Conservation (phyloP, 2,329 filamentous ascomycete genomes). For the Fusarium aywerte region DNA sequence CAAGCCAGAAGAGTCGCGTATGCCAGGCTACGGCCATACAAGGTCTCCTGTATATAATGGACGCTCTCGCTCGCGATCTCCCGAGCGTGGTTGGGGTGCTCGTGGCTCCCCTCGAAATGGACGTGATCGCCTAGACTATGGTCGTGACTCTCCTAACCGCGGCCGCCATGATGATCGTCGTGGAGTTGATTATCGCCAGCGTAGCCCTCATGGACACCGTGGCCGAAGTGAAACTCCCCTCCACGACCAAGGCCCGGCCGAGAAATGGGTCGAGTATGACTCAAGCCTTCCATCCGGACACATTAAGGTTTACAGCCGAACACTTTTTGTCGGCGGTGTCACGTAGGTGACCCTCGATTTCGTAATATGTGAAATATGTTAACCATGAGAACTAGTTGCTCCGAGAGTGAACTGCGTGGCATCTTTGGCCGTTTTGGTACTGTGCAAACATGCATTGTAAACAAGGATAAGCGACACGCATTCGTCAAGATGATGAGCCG, state of each 20-base stretch:
- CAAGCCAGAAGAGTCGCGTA: constrained; percentile 62
- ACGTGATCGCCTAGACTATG: constrained; percentile 77
- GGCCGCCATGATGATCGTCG: constrained; percentile 68
- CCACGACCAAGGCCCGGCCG: constrained; percentile 48
- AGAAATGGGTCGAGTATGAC: constrained; percentile 86
- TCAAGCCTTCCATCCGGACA: constrained; percentile 75
- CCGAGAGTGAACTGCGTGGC: constrained; percentile 81
- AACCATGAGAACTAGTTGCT: constrained; percentile 62
- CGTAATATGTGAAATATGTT: constrained; percentile 29
- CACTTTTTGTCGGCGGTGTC: constrained; percentile 95
- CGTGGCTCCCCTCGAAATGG: constrained; percentile 72
- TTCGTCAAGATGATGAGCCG: constrained; percentile 99
- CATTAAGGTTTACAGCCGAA: constrained; percentile 95
- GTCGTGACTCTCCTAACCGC: constrained; percentile 73
- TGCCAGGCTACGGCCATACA: constrained; percentile 65
- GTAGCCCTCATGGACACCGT: constrained; percentile 79
- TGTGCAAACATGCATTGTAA: constrained; percentile 98
- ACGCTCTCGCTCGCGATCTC: constrained; percentile 82
- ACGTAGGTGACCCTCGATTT: constrained; percentile 67
- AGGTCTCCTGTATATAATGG: constrained; percentile 70
- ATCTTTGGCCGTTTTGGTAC: constrained; percentile 85
- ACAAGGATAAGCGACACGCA: constrained; percentile 96
- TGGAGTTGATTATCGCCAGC: constrained; percentile 82
- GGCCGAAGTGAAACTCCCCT: constrained; percentile 71
- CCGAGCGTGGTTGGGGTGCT: constrained; percentile 76